These are phyloP conservation scores for Fusarium dimerum DNA, from an alignment of 2,329 filamentous ascomycete genomes.

Conservation along the genomic window DNA sequence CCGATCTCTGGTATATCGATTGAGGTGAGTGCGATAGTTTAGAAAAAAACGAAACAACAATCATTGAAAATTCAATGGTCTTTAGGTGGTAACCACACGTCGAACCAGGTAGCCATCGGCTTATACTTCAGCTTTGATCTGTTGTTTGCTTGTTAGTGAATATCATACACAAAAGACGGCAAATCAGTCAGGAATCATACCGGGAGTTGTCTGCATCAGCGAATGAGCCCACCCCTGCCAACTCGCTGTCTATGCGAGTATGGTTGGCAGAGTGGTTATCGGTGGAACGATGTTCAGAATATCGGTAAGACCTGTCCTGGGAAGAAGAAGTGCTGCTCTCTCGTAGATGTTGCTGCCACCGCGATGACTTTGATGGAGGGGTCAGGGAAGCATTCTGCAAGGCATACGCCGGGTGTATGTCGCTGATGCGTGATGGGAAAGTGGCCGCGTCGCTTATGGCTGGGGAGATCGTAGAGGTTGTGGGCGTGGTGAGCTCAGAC, in stretches of 20 bases:
- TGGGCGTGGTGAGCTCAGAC: conserved; percentile 26
- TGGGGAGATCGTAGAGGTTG: conserved; percentile 27
- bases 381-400: conserved; percentile 16
- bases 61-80: background rate
- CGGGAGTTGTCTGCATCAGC: conserved; percentile 20
- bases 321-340: conserved; percentile 10
- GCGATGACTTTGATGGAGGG: conserved; percentile 11
- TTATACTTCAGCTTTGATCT: conserved; percentile 29
- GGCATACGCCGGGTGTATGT: conserved; percentile 14
- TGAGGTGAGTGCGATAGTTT: background rate
- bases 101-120: conserved; percentile 31
- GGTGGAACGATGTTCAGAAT: conserved; percentile 9
- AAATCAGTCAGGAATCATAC: background rate
- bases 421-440: conserved; percentile 17
- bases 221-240: conserved; percentile 26
- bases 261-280: conserved; percentile 11
- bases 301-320: conserved; percentile 12
- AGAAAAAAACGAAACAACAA: background rate
- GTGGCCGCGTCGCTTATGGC: conserved; percentile 29
- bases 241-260: conserved; percentile 19
- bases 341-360: conserved; percentile 6
- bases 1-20: background rate
- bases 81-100: conserved; percentile 28
- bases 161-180: background rate
- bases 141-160: conserved; percentile 4